Percentiles rank a stretch among this genome's conserved stretches.
Conservation (phyloP, 768 basidiomycete genomes). For the Lentinula sp. region DNA sequence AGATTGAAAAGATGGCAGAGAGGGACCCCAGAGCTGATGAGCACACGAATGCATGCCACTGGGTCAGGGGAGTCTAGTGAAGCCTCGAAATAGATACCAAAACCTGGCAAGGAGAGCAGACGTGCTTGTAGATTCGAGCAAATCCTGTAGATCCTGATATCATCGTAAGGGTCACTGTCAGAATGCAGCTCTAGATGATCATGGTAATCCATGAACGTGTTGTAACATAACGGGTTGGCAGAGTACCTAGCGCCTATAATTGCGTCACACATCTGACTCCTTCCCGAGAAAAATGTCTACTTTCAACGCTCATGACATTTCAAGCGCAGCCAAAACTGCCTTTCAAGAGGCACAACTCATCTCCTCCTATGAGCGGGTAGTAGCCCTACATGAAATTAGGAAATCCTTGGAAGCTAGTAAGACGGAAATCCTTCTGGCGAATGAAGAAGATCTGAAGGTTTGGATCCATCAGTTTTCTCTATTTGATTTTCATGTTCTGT, state of each 20-base stretch:
- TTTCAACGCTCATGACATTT: constrained; percentile 50
- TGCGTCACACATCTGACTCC: background rate
- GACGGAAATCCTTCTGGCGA: constrained; percentile 71
- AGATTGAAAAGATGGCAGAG: constrained; percentile 7
- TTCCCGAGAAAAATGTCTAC: constrained; percentile 4
- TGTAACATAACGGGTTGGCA: background rate
- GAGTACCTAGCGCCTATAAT: background rate
- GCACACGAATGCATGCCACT: background rate
- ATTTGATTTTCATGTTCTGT: background rate
- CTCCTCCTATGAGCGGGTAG: constrained; percentile 55
- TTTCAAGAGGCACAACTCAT: constrained; percentile 88
- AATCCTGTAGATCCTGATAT: background rate
- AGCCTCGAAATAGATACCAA: background rate
- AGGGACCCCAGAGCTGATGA: constrained; percentile 2
- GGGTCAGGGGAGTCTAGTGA: background rate
- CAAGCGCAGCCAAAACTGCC: constrained; percentile 71
- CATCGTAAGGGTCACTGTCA: background rate
- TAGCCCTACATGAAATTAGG: constrained; percentile 67
- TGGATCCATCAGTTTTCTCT: constrained; percentile 8
- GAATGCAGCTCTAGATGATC: background rate
- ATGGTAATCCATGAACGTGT: background rate
- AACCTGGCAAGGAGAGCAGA: constrained; percentile 2
- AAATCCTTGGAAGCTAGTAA: constrained; percentile 59
- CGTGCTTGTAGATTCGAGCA: constrained; percentile 2
- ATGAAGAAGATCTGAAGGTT: constrained; percentile 76